Evolutionary conservation across 208 protist genomes (phyloP).

Genomic region (Wallacemonas sp.): DNA sequence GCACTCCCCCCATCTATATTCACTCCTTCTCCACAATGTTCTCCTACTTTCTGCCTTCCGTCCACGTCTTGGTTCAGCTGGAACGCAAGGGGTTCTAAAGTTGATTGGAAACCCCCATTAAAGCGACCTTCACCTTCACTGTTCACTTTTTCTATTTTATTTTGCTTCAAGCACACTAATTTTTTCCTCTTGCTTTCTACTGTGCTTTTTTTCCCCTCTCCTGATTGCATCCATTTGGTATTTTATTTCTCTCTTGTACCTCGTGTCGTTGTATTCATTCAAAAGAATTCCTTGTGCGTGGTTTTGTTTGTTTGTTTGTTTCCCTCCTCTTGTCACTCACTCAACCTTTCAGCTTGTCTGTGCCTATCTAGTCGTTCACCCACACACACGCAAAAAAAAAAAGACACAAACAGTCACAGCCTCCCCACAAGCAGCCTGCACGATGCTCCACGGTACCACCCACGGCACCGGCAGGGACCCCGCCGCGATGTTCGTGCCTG

Average conservation of each 20-base stretch:
- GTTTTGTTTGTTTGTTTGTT: slow-evolving; percentile 18
- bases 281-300: slow-evolving; percentile 3
- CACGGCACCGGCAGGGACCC: neutral
- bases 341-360: too few species aligned
- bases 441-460: neutral
- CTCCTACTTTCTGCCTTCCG: too few species aligned
- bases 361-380: neutral
- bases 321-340: neutral
- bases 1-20: too few species aligned
- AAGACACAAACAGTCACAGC: too few species aligned
- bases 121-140: neutral
- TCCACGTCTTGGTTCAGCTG: too few species aligned
- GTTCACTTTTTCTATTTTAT: slow-evolving; percentile 12
- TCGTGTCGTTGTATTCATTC: too few species aligned
- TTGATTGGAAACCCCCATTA: neutral
- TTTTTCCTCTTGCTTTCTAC: slow-evolving; percentile 12
- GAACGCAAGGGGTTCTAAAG: too few species aligned
- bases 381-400: neutral
- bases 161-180: too few species aligned
- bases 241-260: too few species aligned
- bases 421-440: too few species aligned
- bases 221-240: neutral
- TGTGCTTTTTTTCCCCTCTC: slow-evolving; percentile 8
- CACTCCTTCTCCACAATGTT: too few species aligned
- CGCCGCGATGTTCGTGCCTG: neutral